phyloP scores from a whole-genome alignment of 2,329 filamentous ascomycete species.

The Hymenoscyphus infarciens region DNA sequence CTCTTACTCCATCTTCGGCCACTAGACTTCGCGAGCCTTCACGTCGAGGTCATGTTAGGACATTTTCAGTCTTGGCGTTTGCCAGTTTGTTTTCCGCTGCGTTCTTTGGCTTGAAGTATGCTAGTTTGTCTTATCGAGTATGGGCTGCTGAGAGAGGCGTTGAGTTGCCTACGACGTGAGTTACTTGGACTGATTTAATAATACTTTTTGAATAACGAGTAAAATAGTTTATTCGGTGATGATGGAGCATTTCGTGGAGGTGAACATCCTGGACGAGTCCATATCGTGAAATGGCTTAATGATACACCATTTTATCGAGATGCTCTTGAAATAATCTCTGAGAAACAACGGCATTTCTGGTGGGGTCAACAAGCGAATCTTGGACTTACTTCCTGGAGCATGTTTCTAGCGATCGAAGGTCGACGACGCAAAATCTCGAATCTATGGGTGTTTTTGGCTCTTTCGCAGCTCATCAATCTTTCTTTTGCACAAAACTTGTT shows the following conservation, averaged over 20 bases:
- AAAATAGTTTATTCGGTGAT: conserved; percentile 30
- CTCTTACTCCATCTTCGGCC: conserved; percentile 37
- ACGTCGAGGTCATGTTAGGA: conserved; percentile 31
- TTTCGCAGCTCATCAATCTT: conserved; percentile 58
- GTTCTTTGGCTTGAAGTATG: conserved; percentile 44
- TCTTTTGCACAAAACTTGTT: conserved; percentile 63
- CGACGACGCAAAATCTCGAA: conserved; percentile 53
- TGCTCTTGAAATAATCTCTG: conserved; percentile 50
- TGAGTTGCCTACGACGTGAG: conserved; percentile 38
- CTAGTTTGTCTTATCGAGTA: conserved; percentile 45
- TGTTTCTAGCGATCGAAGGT: conserved; percentile 57
- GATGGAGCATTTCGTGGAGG: conserved; percentile 32
- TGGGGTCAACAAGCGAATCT: conserved; percentile 61
- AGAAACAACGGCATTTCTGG: conserved; percentile 54
- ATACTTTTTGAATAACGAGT: not conserved
- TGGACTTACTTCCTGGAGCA: conserved; percentile 50
- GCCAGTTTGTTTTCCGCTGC: conserved; percentile 44
- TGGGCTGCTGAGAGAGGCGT: conserved; percentile 45
- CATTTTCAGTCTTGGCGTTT: conserved; percentile 44
- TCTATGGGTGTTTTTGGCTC: conserved; percentile 52
- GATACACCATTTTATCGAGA: conserved; percentile 31
- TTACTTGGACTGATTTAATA: conserved; percentile 15
- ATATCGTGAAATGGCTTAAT: conserved; percentile 30
- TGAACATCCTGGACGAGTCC: conserved; percentile 32
- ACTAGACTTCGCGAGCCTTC: conserved; percentile 35